Base-by-base conservation (phyloP, 768 basidiomycete genomes). In the Lanmaoa rubissima region DNA sequence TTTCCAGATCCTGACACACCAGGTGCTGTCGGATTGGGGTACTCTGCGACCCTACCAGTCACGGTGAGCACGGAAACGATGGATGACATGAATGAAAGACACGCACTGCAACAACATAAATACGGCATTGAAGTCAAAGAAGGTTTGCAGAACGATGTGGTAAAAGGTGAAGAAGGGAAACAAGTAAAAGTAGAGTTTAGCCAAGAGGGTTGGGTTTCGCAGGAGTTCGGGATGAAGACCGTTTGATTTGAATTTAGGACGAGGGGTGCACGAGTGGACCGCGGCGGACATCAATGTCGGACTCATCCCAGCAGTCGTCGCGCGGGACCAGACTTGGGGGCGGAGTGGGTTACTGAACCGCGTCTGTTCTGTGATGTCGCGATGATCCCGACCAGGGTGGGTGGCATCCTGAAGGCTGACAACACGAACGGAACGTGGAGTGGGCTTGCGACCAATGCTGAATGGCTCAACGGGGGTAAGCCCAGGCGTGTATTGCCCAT, bases 71-170 rank as follows among this genome's bases (percentile, higher is more conserved):
- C 10, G 10, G 24, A 49, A 62, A 36, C 17, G 43, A 55, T 10
- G 39, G 16, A 36, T 24, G 39, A 24, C 35, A 42, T 36, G 36
- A 44, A 49, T 38, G 54, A 52, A 44, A 39, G 40, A 54, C 14
- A 86, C 92, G 76, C 67, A 94, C 92, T 92, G 85, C 41, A 93
- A 68, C 63, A 94, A 70, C 62, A 93, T 85, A 74, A 85, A 95
- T 61, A 88, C 85, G 63, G 87, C 85, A 70, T 94, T 94, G 71
- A 94, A 92, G 67, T 96, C 94, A 69, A 95, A 86, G 67, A 88
- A 94, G 1, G 87, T 85, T 70, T 94, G 92, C 10, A 90, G 69
- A 26, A 84, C 83, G 40, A 92, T 73, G 66, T 91, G 87, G 19
- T 82, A 84, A 69, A 92, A 84, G 7, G 83, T 79, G 60, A 92